These are phyloP conservation scores for Ganoderma resinaceum DNA, from an alignment of 1,284 basidiomycete genomes.

Conservation along the genomic window DNA sequence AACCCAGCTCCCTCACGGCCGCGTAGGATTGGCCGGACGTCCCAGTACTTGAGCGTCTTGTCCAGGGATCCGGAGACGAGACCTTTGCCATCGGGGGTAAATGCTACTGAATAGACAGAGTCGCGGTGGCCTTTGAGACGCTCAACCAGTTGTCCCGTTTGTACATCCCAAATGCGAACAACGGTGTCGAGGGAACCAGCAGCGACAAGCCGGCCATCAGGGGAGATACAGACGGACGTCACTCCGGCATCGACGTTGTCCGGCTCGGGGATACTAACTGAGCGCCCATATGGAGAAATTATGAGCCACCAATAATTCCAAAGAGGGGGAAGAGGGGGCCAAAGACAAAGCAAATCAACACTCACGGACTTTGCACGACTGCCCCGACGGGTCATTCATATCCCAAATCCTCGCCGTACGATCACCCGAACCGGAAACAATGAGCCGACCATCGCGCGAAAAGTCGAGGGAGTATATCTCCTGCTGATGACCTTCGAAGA, in stretches of 20 bases:
- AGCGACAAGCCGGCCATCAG: slow-evolving; percentile 73
- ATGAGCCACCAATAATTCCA: neutral
- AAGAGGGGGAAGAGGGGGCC: neutral
- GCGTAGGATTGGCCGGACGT: slow-evolving; percentile 49
- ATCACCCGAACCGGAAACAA: slow-evolving; percentile 87
- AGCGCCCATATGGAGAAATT: neutral
- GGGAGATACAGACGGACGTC: slow-evolving; percentile 69
- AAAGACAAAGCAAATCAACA: neutral
- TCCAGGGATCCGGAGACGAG: slow-evolving; percentile 78
- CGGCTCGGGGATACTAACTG: slow-evolving; percentile 48
- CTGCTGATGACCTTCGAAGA: slow-evolving; percentile 84
- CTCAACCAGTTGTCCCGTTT: slow-evolving; percentile 71
- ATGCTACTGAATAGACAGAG: slow-evolving; percentile 80
- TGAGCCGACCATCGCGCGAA: slow-evolving; percentile 76
- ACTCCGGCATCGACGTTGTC: slow-evolving; percentile 69
- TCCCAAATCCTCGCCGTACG: slow-evolving; percentile 88
- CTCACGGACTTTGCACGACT: slow-evolving; percentile 47
- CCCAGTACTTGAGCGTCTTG: slow-evolving; percentile 81
- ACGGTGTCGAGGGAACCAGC: slow-evolving; percentile 79
- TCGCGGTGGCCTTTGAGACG: slow-evolving; percentile 77
- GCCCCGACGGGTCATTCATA: slow-evolving; percentile 61
- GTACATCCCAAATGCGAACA: slow-evolving; percentile 77
- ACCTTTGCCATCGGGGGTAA: slow-evolving; percentile 74
- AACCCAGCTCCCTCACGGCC: slow-evolving; percentile 28
- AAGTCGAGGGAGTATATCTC: slow-evolving; percentile 92